A percentile compares a stretch with the other conserved stretches of the same genome.
phyloP scores from a whole-genome alignment of 768 basidiomycete genomes.

The Amanita polypyramis region DNA sequence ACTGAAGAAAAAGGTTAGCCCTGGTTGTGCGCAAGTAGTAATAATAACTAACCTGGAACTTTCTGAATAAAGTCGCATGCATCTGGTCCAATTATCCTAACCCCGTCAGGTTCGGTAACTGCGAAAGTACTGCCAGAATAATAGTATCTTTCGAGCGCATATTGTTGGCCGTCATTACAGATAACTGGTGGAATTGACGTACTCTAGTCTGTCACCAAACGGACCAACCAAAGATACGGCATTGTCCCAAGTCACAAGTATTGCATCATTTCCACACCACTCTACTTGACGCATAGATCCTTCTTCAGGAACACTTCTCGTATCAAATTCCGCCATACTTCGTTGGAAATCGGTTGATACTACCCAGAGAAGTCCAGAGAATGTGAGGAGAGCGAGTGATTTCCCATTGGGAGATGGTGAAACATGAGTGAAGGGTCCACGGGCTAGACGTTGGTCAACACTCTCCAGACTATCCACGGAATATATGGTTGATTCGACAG shows the following conservation, averaged over 20 bases:
- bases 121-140: conserved; percentile 70
- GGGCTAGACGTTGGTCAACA: conserved; percentile 77
- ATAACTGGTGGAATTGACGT: conserved; percentile 16
- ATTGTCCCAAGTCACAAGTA: conserved; percentile 75
- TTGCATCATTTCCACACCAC: conserved; percentile 97
- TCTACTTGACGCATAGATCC: conserved; percentile 63
- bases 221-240: conserved; percentile 85
- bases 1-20: conserved; percentile 27
- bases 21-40: not conserved
- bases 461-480: conserved; percentile 84
- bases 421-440: conserved; percentile 84
- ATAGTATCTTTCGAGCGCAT: conserved; percentile 44
- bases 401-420: conserved; percentile 92
- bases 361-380: conserved; percentile 71
- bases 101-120: conserved; percentile 82
- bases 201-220: conserved; percentile 80
- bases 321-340: conserved; percentile 81
- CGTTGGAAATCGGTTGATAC: conserved; percentile 92
- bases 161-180: conserved; percentile 8
- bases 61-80: conserved; percentile 87
- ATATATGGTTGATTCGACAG: conserved; percentile 70
- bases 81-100: conserved; percentile 72
- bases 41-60: conserved; percentile 59
- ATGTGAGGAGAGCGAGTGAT: conserved; percentile 76
- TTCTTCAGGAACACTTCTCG: conserved; percentile 40